Base-by-base conservation (phyloP, 129 eudicot species). In the Kitagawia praeruptora region DNA sequence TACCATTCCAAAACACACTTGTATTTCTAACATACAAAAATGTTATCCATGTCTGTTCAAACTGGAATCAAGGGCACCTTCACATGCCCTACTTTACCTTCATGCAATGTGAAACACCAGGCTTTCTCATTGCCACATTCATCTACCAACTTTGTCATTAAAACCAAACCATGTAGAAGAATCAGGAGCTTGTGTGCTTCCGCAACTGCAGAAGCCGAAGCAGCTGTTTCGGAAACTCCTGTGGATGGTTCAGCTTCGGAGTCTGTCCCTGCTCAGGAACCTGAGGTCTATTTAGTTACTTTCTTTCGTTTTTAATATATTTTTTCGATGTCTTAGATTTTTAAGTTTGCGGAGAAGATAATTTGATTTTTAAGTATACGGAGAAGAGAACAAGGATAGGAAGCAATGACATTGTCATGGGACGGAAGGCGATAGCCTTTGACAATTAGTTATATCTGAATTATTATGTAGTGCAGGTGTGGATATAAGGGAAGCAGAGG, bases 11-110 rank as follows among this genome's bases (percentile, higher is more conserved):
- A 0, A 40, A 6, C 34, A 31, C 34, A 75, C 15, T 12, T 34
- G 47, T 14, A 1, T 25, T n/a, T 46, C n/a, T 51, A 54, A 31
- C 64, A 45, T 21, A 71, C 81, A 86, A 80, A 13, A 72, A 88
- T 92, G 90, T 81, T 85, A 75, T 81, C 93, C 56, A 85, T 87
- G 86, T 79, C 96, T 69, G 74, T 92, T 79, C 91, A 90, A 76
- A 85, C 90, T 42, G 89, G 91, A 53, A 82, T 89, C 28, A 84
- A 78, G 75, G 54, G 49, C 74, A 64, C 72, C 64, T 56, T 82
- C 13, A 56, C 89, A 45, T 75, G 80, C 44, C 78, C 85, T 23
- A 76, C 91, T 38, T 86, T 77, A 21, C 74, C 89, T 85, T 72
- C 78, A 78, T 87, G 83, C 75, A 76, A 79, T 23, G 72, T 84